phyloP scores from a whole-genome alignment of 2,329 filamentous ascomycete species.

The Thelonectria discophora region DNA sequence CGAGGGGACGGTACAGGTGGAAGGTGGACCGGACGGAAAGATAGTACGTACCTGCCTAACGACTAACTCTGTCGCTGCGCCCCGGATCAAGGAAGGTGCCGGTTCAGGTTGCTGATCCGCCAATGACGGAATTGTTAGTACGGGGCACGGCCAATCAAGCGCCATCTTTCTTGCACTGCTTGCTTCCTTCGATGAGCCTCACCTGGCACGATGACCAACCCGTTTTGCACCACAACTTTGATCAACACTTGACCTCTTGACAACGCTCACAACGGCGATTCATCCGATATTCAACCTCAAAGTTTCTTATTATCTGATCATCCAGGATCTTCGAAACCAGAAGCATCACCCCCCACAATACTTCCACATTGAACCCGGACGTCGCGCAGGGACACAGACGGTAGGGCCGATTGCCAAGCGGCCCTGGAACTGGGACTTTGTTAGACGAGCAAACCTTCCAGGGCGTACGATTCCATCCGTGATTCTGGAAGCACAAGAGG shows the following conservation, averaged over 20 bases:
- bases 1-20: slow-evolving; percentile 2
- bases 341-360: slow-evolving; percentile 16
- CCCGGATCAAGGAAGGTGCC: neutral
- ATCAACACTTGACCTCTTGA: neutral
- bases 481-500: neutral
- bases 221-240: neutral
- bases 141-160: neutral
- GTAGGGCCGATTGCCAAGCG: slow-evolving; percentile 26
- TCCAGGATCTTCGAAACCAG: slow-evolving; percentile 3
- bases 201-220: neutral
- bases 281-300: neutral
- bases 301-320: slow-evolving; percentile 1
- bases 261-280: neutral
- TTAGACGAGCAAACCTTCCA: neutral
- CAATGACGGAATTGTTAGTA: neutral
- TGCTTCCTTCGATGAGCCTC: neutral
- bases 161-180: neutral
- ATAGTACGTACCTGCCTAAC: slow-evolving; percentile 5
- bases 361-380: slow-evolving; percentile 9
- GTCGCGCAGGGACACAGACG: slow-evolving; percentile 9
- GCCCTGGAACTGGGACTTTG: neutral
- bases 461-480: neutral
- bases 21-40: neutral
- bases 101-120: neutral
- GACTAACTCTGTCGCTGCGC: neutral